Evolutionary conservation across 192 early-diverging fungal genomes (phyloP), one percentile per base, ranked within the genome.

Genomic region (Coemansia sp.): DNA sequence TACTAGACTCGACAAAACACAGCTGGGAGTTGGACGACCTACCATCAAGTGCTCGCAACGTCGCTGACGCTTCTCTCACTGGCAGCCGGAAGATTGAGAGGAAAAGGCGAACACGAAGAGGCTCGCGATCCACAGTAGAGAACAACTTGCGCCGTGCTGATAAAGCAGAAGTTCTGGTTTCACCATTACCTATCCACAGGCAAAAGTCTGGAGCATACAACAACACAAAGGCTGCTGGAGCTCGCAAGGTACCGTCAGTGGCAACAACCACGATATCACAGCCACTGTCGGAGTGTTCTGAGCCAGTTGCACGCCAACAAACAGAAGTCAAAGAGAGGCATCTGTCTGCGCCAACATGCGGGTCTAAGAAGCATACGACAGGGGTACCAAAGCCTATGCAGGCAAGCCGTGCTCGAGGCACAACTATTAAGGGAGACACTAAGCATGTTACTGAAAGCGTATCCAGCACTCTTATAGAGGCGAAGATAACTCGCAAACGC

Each of bases 1-100:
- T 75, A 6, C 59, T 81, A 11, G 70, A 75, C 11, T 70, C 74
- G 19, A 70, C 60, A 30, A 76, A 68, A 51, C 39, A 70, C 30
- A 63, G 57, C 11, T 82, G 79, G 79, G 79, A 73, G 36, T 56
- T 82, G 5, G 70, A 46, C 14, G 39, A 17, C 39, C 5, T 46
- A 4, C 39, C 39, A 17, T 46, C 39, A 2, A 46, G 39, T 14
- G 39, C 39, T 46, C 0, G 9, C 39, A 14, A 46, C 11, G 39
- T 46, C 39, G 39, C 39, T 46, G 14, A 17, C 17, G 14, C 9
- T 46, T 14, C 39, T 46, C 11, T 14, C 39, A 14, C 11, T 46
- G 39, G 5, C 39, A 46, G 14, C 11, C 39, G 11, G 39, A 46
- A 46, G 39, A 46, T 1, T 17, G 39, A 14, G 3, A 46, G 39